These are phyloP conservation scores for Chaetothyriales sp. DNA, from an alignment of 2,329 filamentous ascomycete species.

Conservation along the genomic window DNA sequence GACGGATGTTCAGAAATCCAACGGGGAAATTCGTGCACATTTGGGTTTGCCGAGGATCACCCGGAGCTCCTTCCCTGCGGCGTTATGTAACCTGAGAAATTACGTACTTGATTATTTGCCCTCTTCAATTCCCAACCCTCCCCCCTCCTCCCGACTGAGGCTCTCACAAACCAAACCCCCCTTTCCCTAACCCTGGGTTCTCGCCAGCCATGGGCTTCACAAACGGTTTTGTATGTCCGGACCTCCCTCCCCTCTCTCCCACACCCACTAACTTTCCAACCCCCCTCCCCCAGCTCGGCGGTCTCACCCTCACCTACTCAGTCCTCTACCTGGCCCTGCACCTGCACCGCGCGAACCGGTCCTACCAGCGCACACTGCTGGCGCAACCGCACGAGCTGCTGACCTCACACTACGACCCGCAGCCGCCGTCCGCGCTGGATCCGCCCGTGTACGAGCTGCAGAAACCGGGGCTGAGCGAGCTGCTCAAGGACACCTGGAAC, in stretches of 20 bases:
- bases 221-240: constrained; percentile 52
- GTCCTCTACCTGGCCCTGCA: constrained; percentile 57
- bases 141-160: neutral
- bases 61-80: neutral
- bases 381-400: constrained; percentile 29
- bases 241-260: neutral
- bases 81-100: neutral
- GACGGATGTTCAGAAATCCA: constrained; percentile 2
- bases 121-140: neutral
- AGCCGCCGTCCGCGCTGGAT: constrained; percentile 18
- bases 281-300: constrained; percentile 44
- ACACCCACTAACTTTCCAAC: neutral
- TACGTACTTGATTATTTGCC: neutral
- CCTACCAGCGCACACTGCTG: constrained; percentile 29
- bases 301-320: constrained; percentile 59
- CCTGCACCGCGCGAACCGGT: constrained; percentile 54
- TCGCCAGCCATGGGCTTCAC: constrained; percentile 52
- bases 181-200: no score
- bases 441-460: constrained; percentile 25
- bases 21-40: neutral
- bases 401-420: constrained; percentile 25
- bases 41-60: neutral
- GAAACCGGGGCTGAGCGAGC: constrained; percentile 45
- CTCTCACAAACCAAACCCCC: no score
- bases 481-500: constrained; percentile 66